phyloP scores from a whole-genome alignment of 345 rosid species.

The Hypericum androsaemum region DNA sequence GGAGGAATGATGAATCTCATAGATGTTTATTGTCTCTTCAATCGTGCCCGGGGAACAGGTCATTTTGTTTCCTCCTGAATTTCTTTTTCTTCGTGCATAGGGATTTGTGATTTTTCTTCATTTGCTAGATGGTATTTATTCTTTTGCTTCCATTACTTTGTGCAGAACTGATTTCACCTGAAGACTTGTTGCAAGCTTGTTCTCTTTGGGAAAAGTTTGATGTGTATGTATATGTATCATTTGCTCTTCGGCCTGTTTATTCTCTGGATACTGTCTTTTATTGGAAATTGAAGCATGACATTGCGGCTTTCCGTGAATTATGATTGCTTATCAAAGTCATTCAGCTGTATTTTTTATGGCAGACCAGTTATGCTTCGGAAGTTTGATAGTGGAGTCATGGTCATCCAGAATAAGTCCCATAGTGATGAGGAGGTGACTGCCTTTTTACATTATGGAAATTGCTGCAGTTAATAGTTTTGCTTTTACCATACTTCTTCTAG shows the following conservation, averaged over 20 bases:
- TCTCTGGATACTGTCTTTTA: too few relatives aligned
- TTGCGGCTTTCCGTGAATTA: too few relatives aligned
- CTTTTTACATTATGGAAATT: constrained; percentile 8
- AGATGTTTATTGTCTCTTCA: constrained; percentile 85
- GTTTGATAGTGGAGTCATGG: constrained; percentile 96
- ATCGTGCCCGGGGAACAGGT: constrained; percentile 97
- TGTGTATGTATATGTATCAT: constrained; percentile 73
- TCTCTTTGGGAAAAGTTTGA: constrained; percentile 91
- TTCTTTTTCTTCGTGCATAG: constrained; percentile 3
- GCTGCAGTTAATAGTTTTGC: constrained; percentile 4
- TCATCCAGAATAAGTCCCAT: constrained; percentile 85
- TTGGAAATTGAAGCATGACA: too few relatives aligned
- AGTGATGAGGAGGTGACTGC: constrained; percentile 80
- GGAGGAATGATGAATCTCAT: constrained; percentile 96
- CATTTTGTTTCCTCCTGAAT: not conserved
- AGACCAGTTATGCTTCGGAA: constrained; percentile 97
- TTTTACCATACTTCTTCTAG: too few relatives aligned
- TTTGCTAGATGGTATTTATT: not conserved
- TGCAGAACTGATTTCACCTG: constrained; percentile 88
- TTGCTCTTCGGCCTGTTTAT: too few relatives aligned
- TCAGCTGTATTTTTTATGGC: constrained; percentile 27
- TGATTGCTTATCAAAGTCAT: too few relatives aligned
- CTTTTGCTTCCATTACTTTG: constrained; percentile 11
- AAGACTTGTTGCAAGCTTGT: constrained; percentile 88
- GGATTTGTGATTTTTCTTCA: not conserved